These are phyloP conservation scores for Paecilomyces fulvus DNA, from an alignment of 2,329 filamentous ascomycete species.

Conservation along the genomic window DNA sequence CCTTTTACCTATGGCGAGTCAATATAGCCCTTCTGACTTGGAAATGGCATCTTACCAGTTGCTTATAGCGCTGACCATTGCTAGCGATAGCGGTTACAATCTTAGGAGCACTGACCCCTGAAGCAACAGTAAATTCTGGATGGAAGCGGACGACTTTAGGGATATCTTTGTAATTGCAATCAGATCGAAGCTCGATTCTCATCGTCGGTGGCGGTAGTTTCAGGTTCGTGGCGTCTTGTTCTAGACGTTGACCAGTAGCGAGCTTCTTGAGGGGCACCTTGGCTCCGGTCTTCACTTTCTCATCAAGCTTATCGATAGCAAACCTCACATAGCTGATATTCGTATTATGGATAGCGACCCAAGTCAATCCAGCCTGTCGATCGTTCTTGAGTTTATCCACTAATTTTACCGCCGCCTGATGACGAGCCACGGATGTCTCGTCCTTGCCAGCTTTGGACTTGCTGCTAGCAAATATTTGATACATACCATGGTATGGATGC, in stretches of 20 bases:
- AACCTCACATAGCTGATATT: constrained; percentile 55
- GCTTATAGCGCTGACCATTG: constrained; percentile 73
- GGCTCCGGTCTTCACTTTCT: constrained; percentile 58
- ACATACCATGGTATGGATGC: constrained; percentile 95
- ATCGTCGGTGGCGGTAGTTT: constrained; percentile 83
- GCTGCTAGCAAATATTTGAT: constrained; percentile 82
- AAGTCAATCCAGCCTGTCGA: constrained; percentile 48
- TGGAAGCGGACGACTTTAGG: constrained; percentile 68
- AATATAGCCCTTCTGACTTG: constrained; percentile 5
- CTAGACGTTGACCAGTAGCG: constrained; percentile 52
- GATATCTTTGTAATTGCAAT: constrained; percentile 66
- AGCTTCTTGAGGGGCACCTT: constrained; percentile 59
- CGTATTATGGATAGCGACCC: constrained; percentile 64
- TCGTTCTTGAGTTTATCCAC: constrained; percentile 51
- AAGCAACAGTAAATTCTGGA: constrained; percentile 72
- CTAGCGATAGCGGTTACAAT: constrained; percentile 74
- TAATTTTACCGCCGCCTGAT: constrained; percentile 63
- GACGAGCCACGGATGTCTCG: constrained; percentile 63
- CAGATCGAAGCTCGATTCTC: constrained; percentile 65
- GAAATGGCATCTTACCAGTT: constrained; percentile 51
- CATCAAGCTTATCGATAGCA: constrained; percentile 41
- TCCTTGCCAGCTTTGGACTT: constrained; percentile 62
- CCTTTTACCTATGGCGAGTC: constrained; percentile 61
- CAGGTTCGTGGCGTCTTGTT: constrained; percentile 54
- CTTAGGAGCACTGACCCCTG: constrained; percentile 86